These are phyloP conservation scores for Tetrapisispora taiwanensis DNA, from an alignment of 805 yeast genomes.

Conservation along the genomic window DNA sequence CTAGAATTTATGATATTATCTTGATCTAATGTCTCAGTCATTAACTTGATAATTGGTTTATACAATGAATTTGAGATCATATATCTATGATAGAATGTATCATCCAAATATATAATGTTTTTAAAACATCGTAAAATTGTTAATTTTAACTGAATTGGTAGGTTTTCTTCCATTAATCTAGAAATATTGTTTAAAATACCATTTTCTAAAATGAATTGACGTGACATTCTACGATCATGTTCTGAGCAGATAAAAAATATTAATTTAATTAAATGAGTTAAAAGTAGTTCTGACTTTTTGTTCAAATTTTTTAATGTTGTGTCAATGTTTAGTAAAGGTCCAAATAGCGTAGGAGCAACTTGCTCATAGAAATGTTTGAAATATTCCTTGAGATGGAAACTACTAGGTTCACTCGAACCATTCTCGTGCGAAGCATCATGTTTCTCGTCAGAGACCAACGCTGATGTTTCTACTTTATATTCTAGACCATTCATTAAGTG, in stretches of 20 bases:
- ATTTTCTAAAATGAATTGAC: conserved; percentile 54
- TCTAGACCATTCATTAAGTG: neutral
- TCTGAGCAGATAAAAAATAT: conserved; percentile 55
- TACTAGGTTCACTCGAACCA: neutral
- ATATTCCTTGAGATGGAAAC: conserved; percentile 21
- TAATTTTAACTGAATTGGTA: conserved; percentile 44
- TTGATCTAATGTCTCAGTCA: conserved; percentile 37
- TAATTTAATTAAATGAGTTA: conserved; percentile 59
- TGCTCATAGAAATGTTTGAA: conserved; percentile 49
- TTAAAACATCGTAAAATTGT: conserved; percentile 64
- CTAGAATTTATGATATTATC: conserved; percentile 68
- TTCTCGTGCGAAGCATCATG: neutral
- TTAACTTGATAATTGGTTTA: conserved; percentile 38
- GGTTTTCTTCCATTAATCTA: conserved; percentile 33
- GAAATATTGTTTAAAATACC: conserved; percentile 48
- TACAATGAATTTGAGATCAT: conserved; percentile 48
- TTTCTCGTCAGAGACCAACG: neutral
- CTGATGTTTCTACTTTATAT: neutral
- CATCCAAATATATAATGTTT: conserved; percentile 50
- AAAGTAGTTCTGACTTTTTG: conserved; percentile 33
- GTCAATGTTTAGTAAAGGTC: conserved; percentile 30
- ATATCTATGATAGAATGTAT: conserved; percentile 46
- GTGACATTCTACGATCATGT: conserved; percentile 48
- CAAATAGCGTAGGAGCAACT: conserved; percentile 51
- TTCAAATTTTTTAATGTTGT: conserved; percentile 2